A percentile compares a stretch with the other conserved stretches of the same genome.
These are phyloP conservation scores for Scheffersomyces insectosa DNA, from an alignment of 1,139 yeast genomes.

Conservation along the genomic window DNA sequence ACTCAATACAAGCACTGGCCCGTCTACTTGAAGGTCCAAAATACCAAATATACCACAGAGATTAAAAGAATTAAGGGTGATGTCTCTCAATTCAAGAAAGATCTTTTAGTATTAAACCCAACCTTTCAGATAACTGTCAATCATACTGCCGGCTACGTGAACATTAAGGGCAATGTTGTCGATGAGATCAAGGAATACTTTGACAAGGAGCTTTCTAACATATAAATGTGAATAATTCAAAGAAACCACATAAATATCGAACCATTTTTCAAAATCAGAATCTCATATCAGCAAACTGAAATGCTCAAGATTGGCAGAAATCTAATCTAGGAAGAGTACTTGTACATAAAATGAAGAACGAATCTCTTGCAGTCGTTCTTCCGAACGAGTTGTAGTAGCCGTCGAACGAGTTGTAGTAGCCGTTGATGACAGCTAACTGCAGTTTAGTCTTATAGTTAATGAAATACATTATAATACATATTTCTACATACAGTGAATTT, in stretches of 20 bases:
- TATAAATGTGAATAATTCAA: background rate
- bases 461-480: too few relatives aligned
- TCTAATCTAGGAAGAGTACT: too few relatives aligned
- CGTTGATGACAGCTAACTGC: too few relatives aligned
- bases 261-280: too few relatives aligned
- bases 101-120: constrained; percentile 51
- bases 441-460: too few relatives aligned
- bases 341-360: too few relatives aligned
- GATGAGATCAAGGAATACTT: constrained; percentile 40
- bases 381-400: too few relatives aligned
- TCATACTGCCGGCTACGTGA: constrained; percentile 38
- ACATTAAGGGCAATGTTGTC: constrained; percentile 62
- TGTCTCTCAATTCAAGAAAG: constrained; percentile 55
- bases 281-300: too few relatives aligned
- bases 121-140: constrained; percentile 48
- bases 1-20: constrained; percentile 67
- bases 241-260: constrained; percentile 3
- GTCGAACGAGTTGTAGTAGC: too few relatives aligned
- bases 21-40: constrained; percentile 59
- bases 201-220: constrained; percentile 12
- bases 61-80: constrained; percentile 67
- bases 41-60: constrained; percentile 59
- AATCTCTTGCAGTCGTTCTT: too few relatives aligned
- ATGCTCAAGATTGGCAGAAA: too few relatives aligned
- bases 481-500: too few relatives aligned